phyloP scores from a whole-genome alignment of 768 basidiomycete genomes.

The Russula sp. region DNA sequence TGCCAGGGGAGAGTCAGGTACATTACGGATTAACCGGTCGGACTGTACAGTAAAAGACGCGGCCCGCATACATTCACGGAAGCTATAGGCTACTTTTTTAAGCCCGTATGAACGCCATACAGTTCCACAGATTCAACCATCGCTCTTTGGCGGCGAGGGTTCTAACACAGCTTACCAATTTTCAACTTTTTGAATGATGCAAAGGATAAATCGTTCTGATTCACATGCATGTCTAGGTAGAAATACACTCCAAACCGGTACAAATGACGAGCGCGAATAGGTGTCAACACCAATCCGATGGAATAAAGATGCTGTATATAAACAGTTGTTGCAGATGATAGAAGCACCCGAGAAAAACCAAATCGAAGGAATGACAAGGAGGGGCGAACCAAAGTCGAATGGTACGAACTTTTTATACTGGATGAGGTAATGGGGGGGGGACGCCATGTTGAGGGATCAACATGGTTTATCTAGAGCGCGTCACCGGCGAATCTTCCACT shows the following conservation, averaged over 20 bases:
- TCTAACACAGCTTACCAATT: not conserved
- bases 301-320: not conserved
- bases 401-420: not conserved
- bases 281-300: not conserved
- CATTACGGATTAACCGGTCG: too few relatives aligned
- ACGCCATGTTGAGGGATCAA: not conserved
- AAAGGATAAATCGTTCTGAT: not conserved
- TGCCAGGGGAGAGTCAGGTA: too few relatives aligned
- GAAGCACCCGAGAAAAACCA: not conserved
- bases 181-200: not conserved
- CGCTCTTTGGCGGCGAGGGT: too few relatives aligned
- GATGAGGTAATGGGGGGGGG: not conserved
- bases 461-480: not conserved
- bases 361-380: not conserved
- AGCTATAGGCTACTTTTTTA: too few relatives aligned
- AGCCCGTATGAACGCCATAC: too few relatives aligned
- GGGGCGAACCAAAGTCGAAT: not conserved
- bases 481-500: too few relatives aligned
- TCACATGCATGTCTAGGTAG: not conserved
- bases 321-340: not conserved
- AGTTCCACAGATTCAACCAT: too few relatives aligned
- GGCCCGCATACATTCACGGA: too few relatives aligned
- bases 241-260: not conserved
- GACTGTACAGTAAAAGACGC: too few relatives aligned
- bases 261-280: not conserved